Conservation (phyloP, 768 basidiomycete species). For the Hemileccinum rubropunctum region DNA sequence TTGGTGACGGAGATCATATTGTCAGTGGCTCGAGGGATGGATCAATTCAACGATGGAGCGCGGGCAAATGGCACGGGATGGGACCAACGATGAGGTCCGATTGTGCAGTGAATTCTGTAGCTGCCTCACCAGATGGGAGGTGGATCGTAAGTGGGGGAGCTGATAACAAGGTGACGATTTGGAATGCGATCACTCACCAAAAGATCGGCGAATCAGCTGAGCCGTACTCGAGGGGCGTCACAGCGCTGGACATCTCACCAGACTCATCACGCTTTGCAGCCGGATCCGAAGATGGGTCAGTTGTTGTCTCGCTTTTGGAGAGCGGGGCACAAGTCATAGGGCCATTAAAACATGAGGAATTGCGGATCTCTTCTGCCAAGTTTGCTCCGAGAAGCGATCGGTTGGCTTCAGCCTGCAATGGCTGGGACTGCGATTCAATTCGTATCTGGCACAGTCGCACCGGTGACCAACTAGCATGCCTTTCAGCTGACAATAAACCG, state of each 20-base stretch:
- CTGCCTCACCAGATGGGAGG: conserved; percentile 5
- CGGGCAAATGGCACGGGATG: not conserved
- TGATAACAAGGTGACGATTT: conserved; percentile 3
- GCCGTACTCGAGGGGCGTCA: not conserved
- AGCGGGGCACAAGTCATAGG: not conserved
- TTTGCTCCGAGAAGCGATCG: conserved; percentile 6
- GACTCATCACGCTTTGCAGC: not conserved
- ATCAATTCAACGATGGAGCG: conserved; percentile 7
- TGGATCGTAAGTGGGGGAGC: conserved; percentile 7
- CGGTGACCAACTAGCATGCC: conserved; percentile 3
- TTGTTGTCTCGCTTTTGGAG: conserved; percentile 1
- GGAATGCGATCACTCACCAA: conserved; percentile 1
- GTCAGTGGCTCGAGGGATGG: conserved; percentile 6
- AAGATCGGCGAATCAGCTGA: not conserved
- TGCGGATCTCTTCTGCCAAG: conserved; percentile 2
- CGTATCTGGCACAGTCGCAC: conserved; percentile 7
- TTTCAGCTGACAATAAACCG: not conserved
- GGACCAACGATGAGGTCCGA: not conserved
- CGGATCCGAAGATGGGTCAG: conserved; percentile 4
- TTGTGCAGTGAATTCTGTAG: not conserved
- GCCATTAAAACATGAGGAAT: not conserved
- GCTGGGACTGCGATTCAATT: conserved; percentile 1
- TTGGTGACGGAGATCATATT: conserved; percentile 5
- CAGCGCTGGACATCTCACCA: conserved; percentile 5
- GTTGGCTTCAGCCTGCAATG: conserved; percentile 5